phyloP scores from a whole-genome alignment of 2,329 filamentous ascomycete species.

The Fusarium odoratissimum region DNA sequence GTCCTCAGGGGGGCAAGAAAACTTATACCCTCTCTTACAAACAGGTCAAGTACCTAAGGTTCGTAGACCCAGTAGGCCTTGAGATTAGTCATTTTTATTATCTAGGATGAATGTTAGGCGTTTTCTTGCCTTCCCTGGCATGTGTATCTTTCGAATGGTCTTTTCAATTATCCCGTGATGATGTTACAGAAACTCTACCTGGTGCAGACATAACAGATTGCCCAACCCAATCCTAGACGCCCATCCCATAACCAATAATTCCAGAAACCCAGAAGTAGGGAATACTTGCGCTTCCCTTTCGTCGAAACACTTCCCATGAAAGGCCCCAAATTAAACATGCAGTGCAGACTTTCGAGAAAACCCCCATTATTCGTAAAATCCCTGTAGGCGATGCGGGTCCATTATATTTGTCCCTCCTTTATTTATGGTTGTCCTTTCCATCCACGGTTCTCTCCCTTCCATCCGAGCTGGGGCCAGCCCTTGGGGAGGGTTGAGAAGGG shows the following conservation, averaged over 20 bases:
- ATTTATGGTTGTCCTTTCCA: slow-evolving; percentile 43
- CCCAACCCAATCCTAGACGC: slow-evolving; percentile 39
- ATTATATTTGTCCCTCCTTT: not conserved
- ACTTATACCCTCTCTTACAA: not conserved
- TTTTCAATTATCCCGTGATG: slow-evolving; percentile 18
- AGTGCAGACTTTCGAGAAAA: slow-evolving; percentile 7
- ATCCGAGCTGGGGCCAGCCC: slow-evolving; percentile 65
- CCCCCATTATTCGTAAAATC: slow-evolving; percentile 24
- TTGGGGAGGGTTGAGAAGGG: slow-evolving; percentile 66
- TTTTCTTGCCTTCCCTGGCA: not conserved
- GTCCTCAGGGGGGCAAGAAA: not conserved
- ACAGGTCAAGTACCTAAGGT: not conserved
- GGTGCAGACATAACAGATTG: slow-evolving; percentile 36
- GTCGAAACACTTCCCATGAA: slow-evolving; percentile 6
- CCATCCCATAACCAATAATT: slow-evolving; percentile 32
- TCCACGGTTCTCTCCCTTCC: slow-evolving; percentile 44
- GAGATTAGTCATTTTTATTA: not conserved
- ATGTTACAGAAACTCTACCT: slow-evolving; percentile 35
- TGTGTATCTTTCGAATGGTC: not conserved
- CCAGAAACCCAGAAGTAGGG: slow-evolving; percentile 26
- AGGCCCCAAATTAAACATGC: slow-evolving; percentile 3
- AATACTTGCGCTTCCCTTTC: not conserved
- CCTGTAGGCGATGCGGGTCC: not conserved
- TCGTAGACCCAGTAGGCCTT: not conserved
- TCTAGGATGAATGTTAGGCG: too few relatives aligned